phyloP scores from a whole-genome alignment of 768 basidiomycete species.

The Trametes coccinea region DNA sequence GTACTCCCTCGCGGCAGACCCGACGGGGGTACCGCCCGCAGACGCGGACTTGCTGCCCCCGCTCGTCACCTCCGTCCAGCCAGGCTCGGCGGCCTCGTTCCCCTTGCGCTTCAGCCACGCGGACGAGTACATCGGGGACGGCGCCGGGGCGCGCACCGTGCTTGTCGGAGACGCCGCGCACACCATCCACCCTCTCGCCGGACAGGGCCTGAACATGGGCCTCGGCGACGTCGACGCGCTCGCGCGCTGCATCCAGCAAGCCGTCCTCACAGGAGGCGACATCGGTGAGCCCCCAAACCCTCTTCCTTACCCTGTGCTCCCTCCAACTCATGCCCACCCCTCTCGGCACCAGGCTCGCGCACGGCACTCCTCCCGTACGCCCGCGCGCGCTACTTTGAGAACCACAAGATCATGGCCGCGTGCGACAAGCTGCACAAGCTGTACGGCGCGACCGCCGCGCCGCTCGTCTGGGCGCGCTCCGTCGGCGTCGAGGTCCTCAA shows the following conservation, averaged over 20 bases:
- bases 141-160: slow-evolving; percentile 65
- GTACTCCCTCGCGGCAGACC: slow-evolving; percentile 50
- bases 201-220: slow-evolving; percentile 96
- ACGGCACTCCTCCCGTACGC: slow-evolving; percentile 78
- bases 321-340: not conserved
- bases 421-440: slow-evolving; percentile 91
- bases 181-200: slow-evolving; percentile 91
- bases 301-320: not conserved
- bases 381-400: slow-evolving; percentile 78
- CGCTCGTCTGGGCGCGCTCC: slow-evolving; percentile 84
- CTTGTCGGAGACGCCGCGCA: slow-evolving; percentile 97
- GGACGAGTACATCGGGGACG: slow-evolving; percentile 81
- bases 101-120: slow-evolving; percentile 87
- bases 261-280: slow-evolving; percentile 70
- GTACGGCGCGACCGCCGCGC: slow-evolving; percentile 65
- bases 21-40: slow-evolving; percentile 55
- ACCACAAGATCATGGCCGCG: slow-evolving; percentile 82
- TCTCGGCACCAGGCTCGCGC: slow-evolving; percentile 55
- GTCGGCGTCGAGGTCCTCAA: slow-evolving; percentile 90
- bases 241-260: slow-evolving; percentile 58
- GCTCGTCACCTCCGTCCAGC: slow-evolving; percentile 66
- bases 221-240: slow-evolving; percentile 81
- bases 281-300: slow-evolving; percentile 54
- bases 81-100: slow-evolving; percentile 81
- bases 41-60: slow-evolving; percentile 74